Evolutionary conservation across 345 rosid genomes (phyloP), one percentile per base, ranked within the genome.

Genomic region (Cardiospermum halicacabum): DNA sequence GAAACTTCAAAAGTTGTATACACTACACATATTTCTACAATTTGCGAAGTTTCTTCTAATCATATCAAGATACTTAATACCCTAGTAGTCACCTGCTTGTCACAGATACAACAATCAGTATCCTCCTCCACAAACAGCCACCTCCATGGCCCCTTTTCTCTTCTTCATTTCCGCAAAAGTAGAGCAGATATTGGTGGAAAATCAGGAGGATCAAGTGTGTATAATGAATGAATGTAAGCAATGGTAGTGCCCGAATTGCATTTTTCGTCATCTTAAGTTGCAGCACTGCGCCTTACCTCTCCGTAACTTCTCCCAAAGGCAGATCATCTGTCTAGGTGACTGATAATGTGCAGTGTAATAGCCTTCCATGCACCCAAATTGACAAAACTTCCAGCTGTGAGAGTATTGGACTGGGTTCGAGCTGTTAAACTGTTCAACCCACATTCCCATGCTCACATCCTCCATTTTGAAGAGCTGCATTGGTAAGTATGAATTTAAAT

Each of bases 361-460:
- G 76, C 85, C 84, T 68, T 85, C 74, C 82, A 92, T 82, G 78
- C 97, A 94, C 53, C 96, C 97, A 18, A 87, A 91, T 63, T 94
- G 99, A 66, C 99, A 91, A 72, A 94, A 94, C 70, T 94, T 94
- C 97, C 89, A 83, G 72, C 70, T 91, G 75, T 94, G 99, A 3
- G 96, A 87, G 74, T 90, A 91, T 58, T 87, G 96, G 2, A 94
- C 99, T 2, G 86, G 37, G 2, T 32, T 61, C 0, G 91, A 47
- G 28, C 82, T 53, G 71, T 91, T 94, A 80, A 83, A 89, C 70
- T 87, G 84, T 83, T 85, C 89, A 43, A 94, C 89, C 99, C 99
- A 94, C 91, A 89, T 77, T 74, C 99, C 97, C 97, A 94, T 91
- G 69, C 97, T 94, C 62, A 91, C 97, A 81, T 94, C 91, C 80